phyloP scores from a whole-genome alignment of 2,329 filamentous ascomycete genomes.

The Pezicula carpinea region DNA sequence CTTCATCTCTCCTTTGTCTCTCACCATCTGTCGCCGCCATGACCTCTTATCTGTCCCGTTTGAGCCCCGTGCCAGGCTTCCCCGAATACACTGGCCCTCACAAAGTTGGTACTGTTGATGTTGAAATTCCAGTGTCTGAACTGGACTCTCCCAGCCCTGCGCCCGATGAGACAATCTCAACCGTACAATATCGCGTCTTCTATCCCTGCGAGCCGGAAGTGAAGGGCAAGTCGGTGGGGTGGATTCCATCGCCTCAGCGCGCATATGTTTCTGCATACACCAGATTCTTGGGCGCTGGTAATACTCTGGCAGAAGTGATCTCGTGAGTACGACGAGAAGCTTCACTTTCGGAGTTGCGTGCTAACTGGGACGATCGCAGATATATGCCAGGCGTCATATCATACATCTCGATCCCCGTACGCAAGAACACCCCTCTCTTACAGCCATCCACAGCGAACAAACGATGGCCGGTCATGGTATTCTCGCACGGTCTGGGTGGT shows the following conservation, averaged over 20 bases:
- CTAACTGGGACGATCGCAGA: constrained; percentile 33
- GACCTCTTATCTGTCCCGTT: constrained; percentile 35
- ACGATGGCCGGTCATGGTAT: constrained; percentile 77
- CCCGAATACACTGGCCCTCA: constrained; percentile 73
- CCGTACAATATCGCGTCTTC: constrained; percentile 76
- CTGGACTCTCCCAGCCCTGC: constrained; percentile 49
- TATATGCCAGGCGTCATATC: constrained; percentile 67
- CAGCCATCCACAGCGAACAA: constrained; percentile 39
- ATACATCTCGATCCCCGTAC: constrained; percentile 67
- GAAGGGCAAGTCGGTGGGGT: constrained; percentile 54
- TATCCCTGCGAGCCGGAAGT: constrained; percentile 60
- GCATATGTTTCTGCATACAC: constrained; percentile 72
- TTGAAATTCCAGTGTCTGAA: constrained; percentile 69
- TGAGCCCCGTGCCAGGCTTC: constrained; percentile 68
- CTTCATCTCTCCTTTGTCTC: constrained; percentile 1
- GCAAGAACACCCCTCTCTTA: constrained; percentile 65
- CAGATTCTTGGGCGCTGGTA: constrained; percentile 65
- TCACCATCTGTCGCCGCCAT: constrained; percentile 6
- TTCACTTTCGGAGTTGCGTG: neutral
- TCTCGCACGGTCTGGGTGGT: constrained; percentile 81
- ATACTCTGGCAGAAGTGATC: constrained; percentile 51
- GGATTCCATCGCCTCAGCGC: constrained; percentile 74
- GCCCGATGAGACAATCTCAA: constrained; percentile 57
- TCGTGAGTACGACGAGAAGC: constrained; percentile 42
- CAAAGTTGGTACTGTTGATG: constrained; percentile 73